phyloP scores from a whole-genome alignment of 805 yeast species.

The Lachancea sp. region DNA sequence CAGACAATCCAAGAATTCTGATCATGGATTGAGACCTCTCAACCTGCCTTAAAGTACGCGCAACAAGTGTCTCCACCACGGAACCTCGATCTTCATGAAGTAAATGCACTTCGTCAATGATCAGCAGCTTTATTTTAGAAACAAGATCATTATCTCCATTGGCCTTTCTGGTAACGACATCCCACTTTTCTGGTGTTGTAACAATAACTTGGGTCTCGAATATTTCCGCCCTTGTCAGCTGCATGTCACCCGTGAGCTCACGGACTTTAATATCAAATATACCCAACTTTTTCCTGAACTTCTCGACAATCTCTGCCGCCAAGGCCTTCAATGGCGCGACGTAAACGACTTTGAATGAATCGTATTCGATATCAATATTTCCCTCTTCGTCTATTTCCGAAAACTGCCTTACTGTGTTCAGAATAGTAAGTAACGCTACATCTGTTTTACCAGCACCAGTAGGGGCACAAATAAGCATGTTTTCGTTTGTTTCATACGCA shows the following conservation, averaged over 20 bases:
- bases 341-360: conserved; percentile 83
- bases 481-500: conserved; percentile 88
- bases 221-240: conserved; percentile 73
- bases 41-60: conserved; percentile 89
- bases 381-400: conserved; percentile 46
- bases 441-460: conserved; percentile 98
- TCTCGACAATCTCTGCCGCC: conserved; percentile 95
- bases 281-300: conserved; percentile 64
- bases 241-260: conserved; percentile 95
- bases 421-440: conserved; percentile 74
- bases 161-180: conserved; percentile 90
- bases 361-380: conserved; percentile 62
- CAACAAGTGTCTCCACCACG: conserved; percentile 90
- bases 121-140: conserved; percentile 73
- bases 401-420: conserved; percentile 73
- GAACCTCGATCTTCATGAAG: conserved; percentile 97
- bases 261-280: conserved; percentile 85
- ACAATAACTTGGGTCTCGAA: conserved; percentile 79
- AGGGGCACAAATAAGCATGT: conserved; percentile 94
- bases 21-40: conserved; percentile 92
- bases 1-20: conserved; percentile 88
- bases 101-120: conserved; percentile 94
- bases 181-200: conserved; percentile 97
- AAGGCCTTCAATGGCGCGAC: conserved; percentile 91
- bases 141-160: conserved; percentile 83